Percentiles rank a stretch among this genome's conserved stretches.
Evolutionary conservation across 176 grass and related monocot species (phyloP).

Genomic region (Zea luxurians): DNA sequence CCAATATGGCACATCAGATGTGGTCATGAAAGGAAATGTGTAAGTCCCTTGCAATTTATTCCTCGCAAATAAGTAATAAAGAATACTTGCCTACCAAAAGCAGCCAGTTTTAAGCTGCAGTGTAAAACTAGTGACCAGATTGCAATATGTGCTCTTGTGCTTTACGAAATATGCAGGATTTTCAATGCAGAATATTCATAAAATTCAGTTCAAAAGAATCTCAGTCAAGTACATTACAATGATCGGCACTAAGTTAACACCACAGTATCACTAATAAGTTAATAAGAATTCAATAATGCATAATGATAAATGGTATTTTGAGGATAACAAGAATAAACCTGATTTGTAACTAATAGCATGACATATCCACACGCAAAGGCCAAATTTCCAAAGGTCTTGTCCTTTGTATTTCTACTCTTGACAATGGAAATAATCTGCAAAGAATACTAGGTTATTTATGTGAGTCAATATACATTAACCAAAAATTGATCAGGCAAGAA

Average conservation of each 20-base stretch:
- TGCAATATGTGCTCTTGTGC: background rate
- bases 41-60: background rate
- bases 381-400: constrained; percentile 49
- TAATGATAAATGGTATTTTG: constrained; percentile 1
- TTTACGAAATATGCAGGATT: constrained; percentile 12
- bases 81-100: background rate
- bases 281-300: background rate
- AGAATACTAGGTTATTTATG: constrained; percentile 1
- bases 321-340: constrained; percentile 21
- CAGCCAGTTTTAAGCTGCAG: constrained; percentile 24
- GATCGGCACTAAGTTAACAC: background rate
- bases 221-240: constrained; percentile 3
- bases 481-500: constrained; percentile 1
- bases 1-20: constrained; percentile 20
- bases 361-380: constrained; percentile 55
- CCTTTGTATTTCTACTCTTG: constrained; percentile 49
- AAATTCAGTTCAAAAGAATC: background rate
- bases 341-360: constrained; percentile 44
- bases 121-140: background rate
- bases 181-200: background rate
- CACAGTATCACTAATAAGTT: background rate
- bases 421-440: constrained; percentile 56
- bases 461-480: constrained; percentile 29
- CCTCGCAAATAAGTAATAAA: constrained; percentile 4
- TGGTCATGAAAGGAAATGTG: background rate